These are phyloP conservation scores for Acer campestre DNA, from an alignment of 345 rosid species.

Conservation along the genomic window DNA sequence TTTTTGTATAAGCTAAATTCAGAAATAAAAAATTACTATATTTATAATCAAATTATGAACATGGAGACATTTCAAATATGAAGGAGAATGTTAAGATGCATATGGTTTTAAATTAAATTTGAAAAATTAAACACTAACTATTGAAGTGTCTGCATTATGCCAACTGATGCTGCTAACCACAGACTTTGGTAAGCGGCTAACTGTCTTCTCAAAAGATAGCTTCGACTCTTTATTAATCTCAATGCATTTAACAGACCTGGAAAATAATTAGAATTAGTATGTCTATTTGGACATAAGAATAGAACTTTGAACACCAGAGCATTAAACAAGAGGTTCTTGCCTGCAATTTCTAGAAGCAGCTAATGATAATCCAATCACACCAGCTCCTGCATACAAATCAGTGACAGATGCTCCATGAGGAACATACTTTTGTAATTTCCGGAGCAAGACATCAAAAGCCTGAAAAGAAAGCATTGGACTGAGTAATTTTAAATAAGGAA, in stretches of 20 bases:
- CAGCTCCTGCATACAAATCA: conserved; percentile 97
- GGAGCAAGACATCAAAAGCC: conserved; percentile 81
- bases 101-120: conserved; percentile 12
- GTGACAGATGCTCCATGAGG: conserved; percentile 85
- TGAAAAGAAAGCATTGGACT: conserved; percentile 29
- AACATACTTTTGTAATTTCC: conserved; percentile 84
- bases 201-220: conserved; percentile 83
- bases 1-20: not conserved
- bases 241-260: conserved; percentile 84
- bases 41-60: not conserved
- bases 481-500: conserved; percentile 8
- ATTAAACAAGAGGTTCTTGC: conserved; percentile 40
- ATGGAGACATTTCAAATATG: conserved; percentile 1
- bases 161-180: conserved; percentile 78
- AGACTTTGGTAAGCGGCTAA: conserved; percentile 72
- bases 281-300: conserved; percentile 1
- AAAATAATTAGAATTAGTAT: conserved; percentile 26
- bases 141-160: conserved; percentile 89
- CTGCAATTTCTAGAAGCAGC: conserved; percentile 88
- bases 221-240: conserved; percentile 94
- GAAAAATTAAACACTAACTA: conserved; percentile 45
- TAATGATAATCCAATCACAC: conserved; percentile 89
- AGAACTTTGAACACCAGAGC: not conserved
- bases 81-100: conserved; percentile 4
- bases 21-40: not conserved